Evolutionary conservation across 257 asterid genomes (phyloP).

Genomic region (Primulina eburnea): DNA sequence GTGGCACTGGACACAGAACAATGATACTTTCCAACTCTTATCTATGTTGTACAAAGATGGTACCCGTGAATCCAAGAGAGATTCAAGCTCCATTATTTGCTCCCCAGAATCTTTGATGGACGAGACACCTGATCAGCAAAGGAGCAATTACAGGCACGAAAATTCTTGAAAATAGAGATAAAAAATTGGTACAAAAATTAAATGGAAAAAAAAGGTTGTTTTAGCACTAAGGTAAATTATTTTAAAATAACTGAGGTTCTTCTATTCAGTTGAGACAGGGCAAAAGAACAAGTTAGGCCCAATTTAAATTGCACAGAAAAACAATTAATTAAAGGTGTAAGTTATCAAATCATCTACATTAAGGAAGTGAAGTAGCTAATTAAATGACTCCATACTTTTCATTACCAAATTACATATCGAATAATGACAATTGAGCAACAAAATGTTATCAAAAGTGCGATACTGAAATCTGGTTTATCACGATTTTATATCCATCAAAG

Average conservation of each 20-base stretch:
- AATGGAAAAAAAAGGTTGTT: neutral
- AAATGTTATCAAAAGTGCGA: neutral
- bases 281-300: neutral
- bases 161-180: conserved; percentile 19
- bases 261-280: neutral
- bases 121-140: conserved; percentile 45
- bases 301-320: neutral
- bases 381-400: neutral
- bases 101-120: conserved; percentile 39
- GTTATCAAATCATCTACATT: neutral
- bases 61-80: conserved; percentile 77
- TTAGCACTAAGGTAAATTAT: neutral
- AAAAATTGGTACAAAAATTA: neutral
- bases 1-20: neutral
- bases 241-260: neutral
- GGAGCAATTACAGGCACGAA: conserved; percentile 16
- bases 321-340: neutral
- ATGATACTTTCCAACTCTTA: conserved; percentile 10
- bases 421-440: neutral
- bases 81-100: conserved; percentile 67
- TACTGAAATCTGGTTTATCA: neutral
- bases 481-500: neutral
- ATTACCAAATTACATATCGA: neutral
- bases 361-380: neutral
- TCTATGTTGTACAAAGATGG: conserved; percentile 12